phyloP scores from a whole-genome alignment of 2,329 filamentous ascomycete genomes.

The Kalmusia sp. region DNA sequence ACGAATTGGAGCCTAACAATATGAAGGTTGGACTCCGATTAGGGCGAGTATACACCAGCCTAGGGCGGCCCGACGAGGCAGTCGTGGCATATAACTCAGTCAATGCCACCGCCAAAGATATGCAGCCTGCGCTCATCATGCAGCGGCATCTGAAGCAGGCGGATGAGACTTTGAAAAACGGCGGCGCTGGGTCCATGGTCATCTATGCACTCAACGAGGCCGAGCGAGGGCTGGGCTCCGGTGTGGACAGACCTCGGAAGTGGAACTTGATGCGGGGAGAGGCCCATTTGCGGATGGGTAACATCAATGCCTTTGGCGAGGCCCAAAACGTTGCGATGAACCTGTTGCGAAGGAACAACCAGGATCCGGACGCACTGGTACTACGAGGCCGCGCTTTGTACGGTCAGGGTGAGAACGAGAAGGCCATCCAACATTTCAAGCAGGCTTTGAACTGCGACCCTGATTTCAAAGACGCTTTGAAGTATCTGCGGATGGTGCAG shows the following conservation, averaged over 20 bases:
- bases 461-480: constrained; percentile 87
- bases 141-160: constrained; percentile 80
- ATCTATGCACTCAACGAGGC: constrained; percentile 91
- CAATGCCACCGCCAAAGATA: constrained; percentile 83
- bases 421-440: constrained; percentile 90
- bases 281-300: constrained; percentile 91
- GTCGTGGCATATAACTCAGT: constrained; percentile 83
- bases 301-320: constrained; percentile 85
- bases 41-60: constrained; percentile 85
- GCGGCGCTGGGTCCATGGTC: constrained; percentile 87
- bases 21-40: constrained; percentile 87
- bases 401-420: constrained; percentile 90
- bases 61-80: constrained; percentile 88
- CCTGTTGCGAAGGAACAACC: constrained; percentile 82
- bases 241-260: constrained; percentile 83
- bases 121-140: constrained; percentile 84
- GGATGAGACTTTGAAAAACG: constrained; percentile 75
- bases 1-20: constrained; percentile 84
- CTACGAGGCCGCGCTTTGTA: constrained; percentile 88
- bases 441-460: constrained; percentile 90
- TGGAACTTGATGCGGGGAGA: constrained; percentile 94
- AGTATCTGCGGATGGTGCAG: constrained; percentile 87
- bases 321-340: constrained; percentile 92
- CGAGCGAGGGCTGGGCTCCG: constrained; percentile 76
- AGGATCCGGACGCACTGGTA: constrained; percentile 92